Evolutionary conservation across 2,329 filamentous ascomycete genomes (phyloP), one percentile per base, ranked within the genome.

Genomic region (Trichoderma sp.): DNA sequence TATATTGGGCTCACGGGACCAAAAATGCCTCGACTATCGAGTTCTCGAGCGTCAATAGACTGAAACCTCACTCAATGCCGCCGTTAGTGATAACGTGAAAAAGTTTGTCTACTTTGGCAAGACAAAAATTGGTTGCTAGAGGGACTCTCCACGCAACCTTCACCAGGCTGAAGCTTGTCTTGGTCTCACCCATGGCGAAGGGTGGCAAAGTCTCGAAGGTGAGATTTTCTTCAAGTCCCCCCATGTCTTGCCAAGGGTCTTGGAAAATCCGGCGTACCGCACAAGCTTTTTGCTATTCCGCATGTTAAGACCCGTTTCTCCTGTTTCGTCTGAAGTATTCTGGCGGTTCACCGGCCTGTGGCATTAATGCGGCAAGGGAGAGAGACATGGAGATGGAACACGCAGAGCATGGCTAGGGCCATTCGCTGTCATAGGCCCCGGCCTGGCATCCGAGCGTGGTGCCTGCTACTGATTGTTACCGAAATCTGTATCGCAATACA

Each of bases 251-350:
- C 64, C 21, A 59, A 16, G 40, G 40, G 1, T 33, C 31, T n/a
- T 33, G n/a, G 19, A 11, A 37, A 57, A 58, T 33, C 47, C 29
- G 47, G 19, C 3, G 29, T 7, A 8, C 21, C 2, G 55, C 27
- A 52, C 21, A 59, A 49, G 63, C 53, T 49, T 66, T 66, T 55
- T 33, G n/a, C 21, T 58, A 10, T 53, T 53, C 60, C 29, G 52
- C 64, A 52, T 64, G 49, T 55, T 19, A 40, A 52, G 53, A 49
- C 64, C 64, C 64, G 40, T 67, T 67, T 59, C 64, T 52, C 64
- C 64, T 67, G 64, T 67, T 67, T 67, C 64, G 64, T 67, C 55
- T 59, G 64, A 67, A 67, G 59, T 67, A 14, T 58, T 52, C 35
- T 67, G 55, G 53, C 21, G 40, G 24, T 29, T 52, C 63, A 67